Base-by-base conservation (phyloP, 371 early-diverging fungal species). In the Sporodiniella umbellata region DNA sequence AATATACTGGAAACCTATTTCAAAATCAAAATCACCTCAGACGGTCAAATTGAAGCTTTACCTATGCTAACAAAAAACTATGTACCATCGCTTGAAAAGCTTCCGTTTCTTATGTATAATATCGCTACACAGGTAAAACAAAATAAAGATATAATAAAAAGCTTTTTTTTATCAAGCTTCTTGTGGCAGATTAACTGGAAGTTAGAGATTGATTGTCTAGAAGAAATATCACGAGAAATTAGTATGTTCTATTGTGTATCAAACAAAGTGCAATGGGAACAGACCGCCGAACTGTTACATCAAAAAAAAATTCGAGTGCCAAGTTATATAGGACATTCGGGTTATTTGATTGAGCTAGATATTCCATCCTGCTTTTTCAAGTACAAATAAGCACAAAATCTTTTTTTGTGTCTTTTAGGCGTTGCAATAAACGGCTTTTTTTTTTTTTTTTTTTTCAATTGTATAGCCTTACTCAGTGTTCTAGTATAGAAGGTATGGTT, bases 151-250 rank as follows among this genome's bases (percentile, higher is more conserved):
- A n/a, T n/a, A 4, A 28, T 28, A 28, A 28, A 10, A 10, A 28
- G 30, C 30, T 10, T 28, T 28, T 10, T 28, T n/a, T n/a, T n/a
- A n/a, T n/a, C n/a, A n/a, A n/a, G n/a, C n/a, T n/a, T n/a, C n/a
- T n/a, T n/a, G n/a, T n/a, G n/a, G n/a, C 51, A 88, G 81, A 80
- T 91, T 37, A 67, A 90, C 54, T 94, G 92, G 90, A 64, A 64
- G 0, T 62, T 64, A 8, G 94, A 92, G 60, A 79, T 82, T 54
- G 56, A 56, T 25, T 93, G 93, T 51, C 88, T 95, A 49, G 65
- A 80, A 17, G 60, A 69, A 0, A 30, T 95, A 30, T 54, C 72
- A 22, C 62, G 72, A 17, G 87, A 84, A 57, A 45, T 93, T 8
- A 85, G 85, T 14, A 58, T 64, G 17, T 79, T 94, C 22, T 94